Evolutionary conservation across 2,329 filamentous ascomycete species (phyloP).

Genomic region (Monilinia vaccinii-corymbosi): DNA sequence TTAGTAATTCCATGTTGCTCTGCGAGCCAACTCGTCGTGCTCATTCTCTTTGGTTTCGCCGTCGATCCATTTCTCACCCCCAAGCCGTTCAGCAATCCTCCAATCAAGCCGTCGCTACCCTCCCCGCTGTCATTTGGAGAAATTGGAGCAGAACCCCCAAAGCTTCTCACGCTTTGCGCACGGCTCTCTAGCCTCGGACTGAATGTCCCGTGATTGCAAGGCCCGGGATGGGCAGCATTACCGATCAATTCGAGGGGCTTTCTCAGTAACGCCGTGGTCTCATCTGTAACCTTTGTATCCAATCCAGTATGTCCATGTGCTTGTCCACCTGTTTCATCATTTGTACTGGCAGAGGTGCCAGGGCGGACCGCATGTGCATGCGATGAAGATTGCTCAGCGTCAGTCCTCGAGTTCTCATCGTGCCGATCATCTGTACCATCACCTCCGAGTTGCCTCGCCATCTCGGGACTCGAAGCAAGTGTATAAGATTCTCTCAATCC

Average conservation of each 20-base stretch:
- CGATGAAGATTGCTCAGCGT: constrained; percentile 11
- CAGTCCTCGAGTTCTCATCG: not conserved
- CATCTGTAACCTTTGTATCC: constrained; percentile 29
- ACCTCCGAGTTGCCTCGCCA: constrained; percentile 1
- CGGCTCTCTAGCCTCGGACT: constrained; percentile 50
- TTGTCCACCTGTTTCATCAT: constrained; percentile 13
- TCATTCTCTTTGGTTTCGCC: constrained; percentile 50
- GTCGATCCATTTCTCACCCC: constrained; percentile 18
- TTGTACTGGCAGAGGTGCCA: constrained; percentile 11
- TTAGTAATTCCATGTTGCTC: constrained; percentile 66
- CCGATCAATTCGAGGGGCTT: constrained; percentile 26
- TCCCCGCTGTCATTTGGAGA: constrained; percentile 12
- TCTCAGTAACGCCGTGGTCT: constrained; percentile 45
- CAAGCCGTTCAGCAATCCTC: constrained; percentile 19
- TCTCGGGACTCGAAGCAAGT: constrained; percentile 17
- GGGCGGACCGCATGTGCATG: constrained; percentile 18
- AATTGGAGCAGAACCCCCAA: constrained; percentile 17
- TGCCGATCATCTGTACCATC: constrained; percentile 16
- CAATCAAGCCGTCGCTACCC: constrained; percentile 18
- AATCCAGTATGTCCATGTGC: constrained; percentile 7
- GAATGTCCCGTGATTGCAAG: constrained; percentile 67
- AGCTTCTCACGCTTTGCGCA: constrained; percentile 22
- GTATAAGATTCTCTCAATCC: constrained; percentile 26
- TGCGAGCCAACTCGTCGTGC: constrained; percentile 62
- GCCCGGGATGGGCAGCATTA: constrained; percentile 27